Percentiles rank a stretch among this genome's conserved stretches.
phyloP scores from a whole-genome alignment of 1,139 yeast species.

The Suhomyces anneliseae region DNA sequence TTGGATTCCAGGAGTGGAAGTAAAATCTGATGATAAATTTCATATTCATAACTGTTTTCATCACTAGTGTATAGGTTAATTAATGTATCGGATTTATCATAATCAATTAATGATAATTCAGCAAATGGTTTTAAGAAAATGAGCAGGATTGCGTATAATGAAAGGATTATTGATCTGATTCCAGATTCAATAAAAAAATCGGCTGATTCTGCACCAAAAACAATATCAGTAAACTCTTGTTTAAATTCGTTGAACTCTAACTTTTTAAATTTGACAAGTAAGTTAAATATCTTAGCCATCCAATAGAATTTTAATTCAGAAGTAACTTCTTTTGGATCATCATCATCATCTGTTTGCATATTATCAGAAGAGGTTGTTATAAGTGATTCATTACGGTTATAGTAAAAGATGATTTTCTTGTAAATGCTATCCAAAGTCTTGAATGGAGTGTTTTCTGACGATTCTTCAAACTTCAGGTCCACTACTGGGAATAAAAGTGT shows the following conservation, averaged over 20 bases:
- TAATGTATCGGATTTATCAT: conserved; percentile 19
- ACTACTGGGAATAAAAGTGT: conserved; percentile 21
- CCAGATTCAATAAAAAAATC: conserved; percentile 7
- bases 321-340: conserved; percentile 1
- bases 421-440: conserved; percentile 20
- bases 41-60: conserved; percentile 17
- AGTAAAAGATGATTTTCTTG: conserved; percentile 23
- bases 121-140: conserved; percentile 32
- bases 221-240: conserved; percentile 21
- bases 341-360: background rate
- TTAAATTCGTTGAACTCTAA: conserved; percentile 26
- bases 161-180: conserved; percentile 20
- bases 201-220: conserved; percentile 2
- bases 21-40: conserved; percentile 20
- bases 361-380: background rate
- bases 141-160: conserved; percentile 27
- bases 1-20: conserved; percentile 14
- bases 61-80: conserved; percentile 21
- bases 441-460: conserved; percentile 1
- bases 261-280: conserved; percentile 26
- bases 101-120: conserved; percentile 23
- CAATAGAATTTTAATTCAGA: conserved; percentile 24
- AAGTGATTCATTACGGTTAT: conserved; percentile 23
- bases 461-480: background rate
- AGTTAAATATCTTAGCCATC: conserved; percentile 23